Base-by-base conservation (phyloP, 495 filamentous ascomycete genomes). In the Staphylotrichum tortipilum region DNA sequence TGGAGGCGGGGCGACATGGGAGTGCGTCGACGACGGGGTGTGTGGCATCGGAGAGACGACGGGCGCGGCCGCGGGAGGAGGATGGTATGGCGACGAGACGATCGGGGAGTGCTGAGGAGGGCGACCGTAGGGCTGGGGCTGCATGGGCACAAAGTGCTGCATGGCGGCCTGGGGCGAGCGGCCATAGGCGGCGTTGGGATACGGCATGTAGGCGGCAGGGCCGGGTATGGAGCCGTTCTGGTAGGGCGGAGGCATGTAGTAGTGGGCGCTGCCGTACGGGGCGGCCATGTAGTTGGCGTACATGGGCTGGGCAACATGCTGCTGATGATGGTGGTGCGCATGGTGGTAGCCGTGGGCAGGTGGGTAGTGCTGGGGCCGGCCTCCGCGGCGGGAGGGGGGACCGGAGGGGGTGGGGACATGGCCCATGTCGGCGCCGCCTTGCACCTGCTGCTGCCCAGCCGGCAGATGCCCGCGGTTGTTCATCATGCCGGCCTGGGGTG, bases 401-500 rank as follows among this genome's bases (percentile, higher is more conserved):
- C 48, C 53, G 19, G 63, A 56, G 36, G n/a, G n/a, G n/a, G 66
- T 60, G 34, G 59, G 54, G 3, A 58, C 64, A 7, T 61, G 55
- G 31, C 63, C 70, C 67, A 72, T 69, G 57, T 75, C 69, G 35
- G 54, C 65, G 19, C 60, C 62, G 54, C 66, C 69, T 50, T 69
- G 74, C 69, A 74, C 70, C 57, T 66, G 65, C 67, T 66, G 65
- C 67, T 77, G 76, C 75, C 77, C 77, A 74, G 77, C 77, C 76
- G 77, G 75, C 77, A 77, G 76, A 79, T 79, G 77, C 58, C 56
- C 63, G 70, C 67, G 73, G 65, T 66, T 68, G 66, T 77, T 78
- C 77, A 79, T 78, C 77, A 66, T 78, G 72, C 76, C 76, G 75
- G 77, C 75, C 57, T 76, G 74, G 73, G 72, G 61, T 47, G 60